Evolutionary conservation across 768 basidiomycete species (phyloP).

Genomic region (Lactifluus pinguis): DNA sequence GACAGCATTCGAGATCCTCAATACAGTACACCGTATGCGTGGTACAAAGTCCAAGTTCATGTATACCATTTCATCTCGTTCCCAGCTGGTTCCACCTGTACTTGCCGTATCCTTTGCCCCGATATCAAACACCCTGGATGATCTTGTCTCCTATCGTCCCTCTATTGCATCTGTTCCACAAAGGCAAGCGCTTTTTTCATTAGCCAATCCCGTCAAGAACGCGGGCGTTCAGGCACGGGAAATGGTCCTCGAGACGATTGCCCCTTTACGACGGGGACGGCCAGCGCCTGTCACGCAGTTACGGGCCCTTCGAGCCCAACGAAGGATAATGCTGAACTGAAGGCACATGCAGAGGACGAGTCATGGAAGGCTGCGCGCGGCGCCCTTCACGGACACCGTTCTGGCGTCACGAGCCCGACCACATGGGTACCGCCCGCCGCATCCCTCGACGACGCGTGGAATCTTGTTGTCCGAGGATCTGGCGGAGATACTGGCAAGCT

Average conservation of each 20-base stretch:
- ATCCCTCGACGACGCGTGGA: conserved; percentile 16
- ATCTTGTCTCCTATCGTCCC: conserved; percentile 33
- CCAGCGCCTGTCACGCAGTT: conserved; percentile 29
- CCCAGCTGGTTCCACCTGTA: conserved; percentile 35
- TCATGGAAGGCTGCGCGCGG: conserved; percentile 18
- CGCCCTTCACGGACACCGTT: conserved; percentile 19
- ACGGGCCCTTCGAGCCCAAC: conserved; percentile 25
- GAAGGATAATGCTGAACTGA: conserved; percentile 16
- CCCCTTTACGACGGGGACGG: conserved; percentile 68
- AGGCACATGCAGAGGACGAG: conserved; percentile 22
- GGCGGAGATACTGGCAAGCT: conserved; percentile 5
- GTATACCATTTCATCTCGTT: conserved; percentile 51
- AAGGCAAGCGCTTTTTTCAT: conserved; percentile 21
- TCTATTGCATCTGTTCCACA: conserved; percentile 14
- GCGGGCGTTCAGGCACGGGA: conserved; percentile 64
- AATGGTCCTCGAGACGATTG: conserved; percentile 70
- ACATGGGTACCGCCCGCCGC: conserved; percentile 3
- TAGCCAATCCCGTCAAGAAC: conserved; percentile 29
- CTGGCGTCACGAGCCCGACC: conserved; percentile 16
- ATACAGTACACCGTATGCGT: conserved; percentile 74
- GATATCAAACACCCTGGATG: conserved; percentile 28
- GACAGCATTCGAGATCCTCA: conserved; percentile 77
- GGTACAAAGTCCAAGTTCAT: conserved; percentile 76
- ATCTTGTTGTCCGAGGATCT: not conserved
- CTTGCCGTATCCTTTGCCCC: conserved; percentile 6